These are phyloP conservation scores for Polyporus arcularius DNA, from an alignment of 768 basidiomycete species.

Conservation along the genomic window DNA sequence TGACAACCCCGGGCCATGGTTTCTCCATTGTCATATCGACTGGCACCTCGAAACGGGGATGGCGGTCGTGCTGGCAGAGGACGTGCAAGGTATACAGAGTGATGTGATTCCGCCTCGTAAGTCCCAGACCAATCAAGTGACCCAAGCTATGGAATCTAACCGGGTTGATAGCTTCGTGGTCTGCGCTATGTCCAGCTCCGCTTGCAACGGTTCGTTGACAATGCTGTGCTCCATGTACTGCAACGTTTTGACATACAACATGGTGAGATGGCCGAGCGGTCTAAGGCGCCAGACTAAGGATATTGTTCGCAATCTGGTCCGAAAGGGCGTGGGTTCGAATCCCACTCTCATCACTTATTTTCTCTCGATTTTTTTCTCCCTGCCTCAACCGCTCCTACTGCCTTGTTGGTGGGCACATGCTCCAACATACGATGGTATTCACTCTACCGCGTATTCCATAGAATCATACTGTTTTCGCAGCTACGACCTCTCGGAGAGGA, in stretches of 20 bases:
- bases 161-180: no score
- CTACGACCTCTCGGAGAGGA: no score
- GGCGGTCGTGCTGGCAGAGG: conserved; percentile 42
- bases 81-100: conserved; percentile 16
- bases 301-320: conserved; percentile 49
- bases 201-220: no score
- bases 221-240: no score
- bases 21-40: conserved; percentile 18
- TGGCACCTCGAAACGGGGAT: conserved; percentile 34
- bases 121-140: not conserved
- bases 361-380: no score
- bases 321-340: conserved; percentile 56
- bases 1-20: conserved; percentile 16
- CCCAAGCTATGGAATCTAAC: no score
- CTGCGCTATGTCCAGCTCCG: no score
- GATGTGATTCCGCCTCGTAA: conserved; percentile 9
- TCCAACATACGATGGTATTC: no score
- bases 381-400: no score
- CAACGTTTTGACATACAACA: not conserved
- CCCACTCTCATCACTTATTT: conserved; percentile 40
- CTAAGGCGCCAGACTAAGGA: conserved; percentile 77
- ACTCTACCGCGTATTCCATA: no score
- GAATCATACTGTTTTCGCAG: no score
- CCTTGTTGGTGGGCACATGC: no score
- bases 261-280: conserved; percentile 82